A percentile compares a stretch with the other conserved stretches of the same genome.
Conservation (phyloP, 2,329 filamentous ascomycete genomes). For the Cladosporium halotolerans region DNA sequence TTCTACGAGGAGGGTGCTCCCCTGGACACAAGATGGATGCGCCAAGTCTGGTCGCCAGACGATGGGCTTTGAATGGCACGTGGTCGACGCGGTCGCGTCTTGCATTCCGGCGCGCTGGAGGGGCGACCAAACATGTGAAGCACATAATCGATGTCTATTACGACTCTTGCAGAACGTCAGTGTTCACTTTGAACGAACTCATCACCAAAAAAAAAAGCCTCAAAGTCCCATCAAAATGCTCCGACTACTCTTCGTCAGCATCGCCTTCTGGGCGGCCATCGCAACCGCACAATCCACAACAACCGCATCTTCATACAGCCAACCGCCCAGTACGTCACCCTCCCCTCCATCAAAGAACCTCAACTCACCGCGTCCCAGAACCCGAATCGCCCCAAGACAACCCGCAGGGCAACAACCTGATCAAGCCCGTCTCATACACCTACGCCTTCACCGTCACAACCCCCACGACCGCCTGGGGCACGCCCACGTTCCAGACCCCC, state of each 20-base stretch:
- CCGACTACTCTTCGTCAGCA: background rate
- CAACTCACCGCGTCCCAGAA: background rate
- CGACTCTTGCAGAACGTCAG: constrained; percentile 2
- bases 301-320: no score
- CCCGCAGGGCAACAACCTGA: background rate
- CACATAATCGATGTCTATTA: background rate
- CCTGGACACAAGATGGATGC: constrained; percentile 34
- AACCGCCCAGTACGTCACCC: background rate
- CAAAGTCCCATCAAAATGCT: background rate
- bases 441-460: constrained; percentile 17
- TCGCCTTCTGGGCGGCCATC: background rate
- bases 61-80: constrained; percentile 26
- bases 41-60: constrained; percentile 30
- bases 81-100: background rate
- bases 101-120: constrained; percentile 12
- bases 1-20: constrained; percentile 34
- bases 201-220: background rate
- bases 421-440: constrained; percentile 11
- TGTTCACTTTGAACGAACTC: background rate
- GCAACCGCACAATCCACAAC: background rate
- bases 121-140: constrained; percentile 8
- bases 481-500: constrained; percentile 15
- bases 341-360: background rate
- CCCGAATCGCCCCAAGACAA: background rate
- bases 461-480: constrained; percentile 15